These are phyloP conservation scores for Xylaria sp. DNA, from an alignment of 2,329 filamentous ascomycete species.

Conservation along the genomic window DNA sequence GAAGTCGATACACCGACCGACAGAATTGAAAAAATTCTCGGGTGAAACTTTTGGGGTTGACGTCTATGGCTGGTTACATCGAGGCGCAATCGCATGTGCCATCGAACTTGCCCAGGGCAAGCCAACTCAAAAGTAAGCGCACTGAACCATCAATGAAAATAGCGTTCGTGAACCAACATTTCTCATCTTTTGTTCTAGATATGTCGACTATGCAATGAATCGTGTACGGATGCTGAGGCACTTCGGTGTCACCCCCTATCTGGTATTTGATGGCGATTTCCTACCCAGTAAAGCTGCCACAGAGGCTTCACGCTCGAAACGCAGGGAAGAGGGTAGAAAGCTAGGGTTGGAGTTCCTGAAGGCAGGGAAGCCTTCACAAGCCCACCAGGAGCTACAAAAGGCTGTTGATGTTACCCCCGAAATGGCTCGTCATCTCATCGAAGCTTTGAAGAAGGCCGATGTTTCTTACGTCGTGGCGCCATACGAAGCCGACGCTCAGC, in stretches of 20 bases:
- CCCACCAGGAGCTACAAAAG: conserved; percentile 88
- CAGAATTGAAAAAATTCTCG: conserved; percentile 81
- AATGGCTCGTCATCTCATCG: conserved; percentile 91
- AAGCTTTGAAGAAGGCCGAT: conserved; percentile 80
- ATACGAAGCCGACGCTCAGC: conserved; percentile 96
- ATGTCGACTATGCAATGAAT: conserved; percentile 87
- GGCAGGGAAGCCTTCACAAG: conserved; percentile 80
- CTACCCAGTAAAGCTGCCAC: conserved; percentile 92
- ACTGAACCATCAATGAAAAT: not conserved
- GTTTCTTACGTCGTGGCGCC: conserved; percentile 92
- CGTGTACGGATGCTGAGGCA: conserved; percentile 93
- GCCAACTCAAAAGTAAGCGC: conserved; percentile 81
- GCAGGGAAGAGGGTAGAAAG: conserved; percentile 77
- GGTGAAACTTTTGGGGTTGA: conserved; percentile 94
- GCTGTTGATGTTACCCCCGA: conserved; percentile 93
- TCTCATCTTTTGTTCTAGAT: conserved; percentile 56
- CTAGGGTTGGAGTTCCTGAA: conserved; percentile 79
- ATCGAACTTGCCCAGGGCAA: conserved; percentile 88
- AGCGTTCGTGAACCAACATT: not conserved
- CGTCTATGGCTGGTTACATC: conserved; percentile 97
- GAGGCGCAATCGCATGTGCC: conserved; percentile 87
- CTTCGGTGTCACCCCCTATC: conserved; percentile 90
- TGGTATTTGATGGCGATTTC: conserved; percentile 96
- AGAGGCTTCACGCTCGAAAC: conserved; percentile 76
- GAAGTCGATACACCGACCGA: conserved; percentile 93